phyloP scores from a whole-genome alignment of 257 asterid genomes.

The Paraleonurus japonicus region DNA sequence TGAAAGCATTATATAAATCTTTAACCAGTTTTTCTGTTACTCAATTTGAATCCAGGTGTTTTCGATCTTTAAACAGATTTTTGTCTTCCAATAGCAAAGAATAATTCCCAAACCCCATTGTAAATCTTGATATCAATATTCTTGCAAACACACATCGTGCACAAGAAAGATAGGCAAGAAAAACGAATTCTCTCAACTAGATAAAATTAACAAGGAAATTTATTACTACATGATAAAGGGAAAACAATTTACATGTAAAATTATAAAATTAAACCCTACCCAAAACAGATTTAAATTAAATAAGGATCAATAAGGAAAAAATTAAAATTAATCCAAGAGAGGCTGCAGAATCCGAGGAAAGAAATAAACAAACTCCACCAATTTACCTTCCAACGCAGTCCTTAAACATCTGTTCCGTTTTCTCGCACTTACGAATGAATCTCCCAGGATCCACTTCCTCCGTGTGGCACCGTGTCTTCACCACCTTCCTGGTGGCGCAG shows the following conservation, averaged over 20 bases:
- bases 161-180: too few species aligned
- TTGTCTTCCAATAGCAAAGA: neutral
- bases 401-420: slow-evolving; percentile 59
- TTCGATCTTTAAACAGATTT: neutral
- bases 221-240: neutral
- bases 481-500: slow-evolving; percentile 61
- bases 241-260: neutral
- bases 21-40: neutral
- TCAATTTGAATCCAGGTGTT: neutral
- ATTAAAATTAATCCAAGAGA: neutral
- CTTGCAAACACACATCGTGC: neutral
- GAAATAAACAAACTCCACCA: neutral
- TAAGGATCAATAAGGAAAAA: too few species aligned
- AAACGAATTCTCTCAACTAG: too few species aligned
- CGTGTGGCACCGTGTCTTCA: slow-evolving; percentile 64
- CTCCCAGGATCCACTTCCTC: slow-evolving; percentile 83
- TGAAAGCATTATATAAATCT: neutral
- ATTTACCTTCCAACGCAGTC: slow-evolving; percentile 73
- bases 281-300: neutral
- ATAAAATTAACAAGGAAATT: neutral
- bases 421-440: slow-evolving; percentile 75
- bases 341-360: neutral
- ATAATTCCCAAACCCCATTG: neutral
- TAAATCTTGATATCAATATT: neutral
- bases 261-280: neutral